Evolutionary conservation across 1,139 yeast species (phyloP).

Genomic region (Maudiozyma humilis): DNA sequence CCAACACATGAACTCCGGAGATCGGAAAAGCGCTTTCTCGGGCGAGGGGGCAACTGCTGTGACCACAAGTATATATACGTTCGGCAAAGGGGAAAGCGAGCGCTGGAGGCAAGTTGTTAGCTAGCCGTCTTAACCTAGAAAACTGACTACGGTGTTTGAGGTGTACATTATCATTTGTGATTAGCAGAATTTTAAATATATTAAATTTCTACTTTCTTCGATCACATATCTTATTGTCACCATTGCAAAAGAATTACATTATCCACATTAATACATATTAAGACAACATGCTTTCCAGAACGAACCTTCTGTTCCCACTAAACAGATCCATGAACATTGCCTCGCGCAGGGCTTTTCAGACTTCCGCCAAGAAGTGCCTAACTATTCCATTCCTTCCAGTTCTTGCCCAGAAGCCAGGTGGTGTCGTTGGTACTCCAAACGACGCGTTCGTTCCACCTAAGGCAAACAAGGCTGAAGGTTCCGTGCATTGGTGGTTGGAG

Average conservation of each 20-base stretch:
- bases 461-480: conserved; percentile 50
- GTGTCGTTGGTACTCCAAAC: conserved; percentile 65
- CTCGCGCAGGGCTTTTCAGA: conserved; percentile 25
- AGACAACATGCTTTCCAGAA: conserved; percentile 6
- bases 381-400: conserved; percentile 39
- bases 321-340: conserved; percentile 4
- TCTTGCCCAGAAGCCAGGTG: conserved; percentile 71
- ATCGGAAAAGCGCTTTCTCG: conserved; percentile 1
- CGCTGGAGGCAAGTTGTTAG: no score
- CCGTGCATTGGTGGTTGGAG: conserved; percentile 68
- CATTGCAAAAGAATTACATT: no score
- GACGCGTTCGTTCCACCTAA: conserved; percentile 61
- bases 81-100: neutral
- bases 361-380: conserved; percentile 28
- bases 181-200: no score
- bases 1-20: neutral
- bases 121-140: no score
- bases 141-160: neutral
- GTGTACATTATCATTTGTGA: neutral
- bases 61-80: neutral
- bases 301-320: conserved; percentile 2
- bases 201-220: neutral
- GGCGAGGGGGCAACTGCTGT: neutral
- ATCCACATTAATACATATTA: no score
- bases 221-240: no score